phyloP scores from a whole-genome alignment of 257 asterid species.

The Paraleonurus japonicus region DNA sequence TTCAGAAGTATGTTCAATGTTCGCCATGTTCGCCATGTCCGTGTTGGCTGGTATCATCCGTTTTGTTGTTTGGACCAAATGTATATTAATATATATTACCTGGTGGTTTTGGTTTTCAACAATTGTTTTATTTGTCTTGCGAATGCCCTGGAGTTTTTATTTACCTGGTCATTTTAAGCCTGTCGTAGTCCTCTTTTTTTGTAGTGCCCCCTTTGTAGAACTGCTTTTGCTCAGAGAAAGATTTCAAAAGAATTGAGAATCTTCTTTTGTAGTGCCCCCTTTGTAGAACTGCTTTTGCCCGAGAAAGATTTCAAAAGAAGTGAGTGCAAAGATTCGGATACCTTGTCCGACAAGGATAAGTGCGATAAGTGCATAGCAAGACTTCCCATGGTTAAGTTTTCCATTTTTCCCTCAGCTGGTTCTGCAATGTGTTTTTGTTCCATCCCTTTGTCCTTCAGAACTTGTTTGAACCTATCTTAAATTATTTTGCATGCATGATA shows the following conservation, averaged over 20 bases:
- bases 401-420: background rate
- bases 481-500: background rate
- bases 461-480: background rate
- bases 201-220: background rate
- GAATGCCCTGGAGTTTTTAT: too few relatives aligned
- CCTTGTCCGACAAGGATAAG: background rate
- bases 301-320: too few relatives aligned
- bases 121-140: too few relatives aligned
- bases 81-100: too few relatives aligned
- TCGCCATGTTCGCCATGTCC: too few relatives aligned
- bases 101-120: too few relatives aligned
- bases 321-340: background rate
- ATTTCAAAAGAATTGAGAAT: background rate
- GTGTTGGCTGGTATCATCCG: too few relatives aligned
- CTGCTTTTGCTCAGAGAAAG: background rate
- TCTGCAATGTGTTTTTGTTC: background rate
- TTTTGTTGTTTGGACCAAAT: too few relatives aligned
- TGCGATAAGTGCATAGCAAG: background rate
- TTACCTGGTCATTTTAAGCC: background rate
- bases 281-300: background rate
- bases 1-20: too few relatives aligned
- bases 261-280: background rate
- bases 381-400: background rate
- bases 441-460: background rate
- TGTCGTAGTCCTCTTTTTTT: background rate